phyloP scores from a whole-genome alignment of 2,329 filamentous ascomycete genomes.

The Fusarium ramigenum region DNA sequence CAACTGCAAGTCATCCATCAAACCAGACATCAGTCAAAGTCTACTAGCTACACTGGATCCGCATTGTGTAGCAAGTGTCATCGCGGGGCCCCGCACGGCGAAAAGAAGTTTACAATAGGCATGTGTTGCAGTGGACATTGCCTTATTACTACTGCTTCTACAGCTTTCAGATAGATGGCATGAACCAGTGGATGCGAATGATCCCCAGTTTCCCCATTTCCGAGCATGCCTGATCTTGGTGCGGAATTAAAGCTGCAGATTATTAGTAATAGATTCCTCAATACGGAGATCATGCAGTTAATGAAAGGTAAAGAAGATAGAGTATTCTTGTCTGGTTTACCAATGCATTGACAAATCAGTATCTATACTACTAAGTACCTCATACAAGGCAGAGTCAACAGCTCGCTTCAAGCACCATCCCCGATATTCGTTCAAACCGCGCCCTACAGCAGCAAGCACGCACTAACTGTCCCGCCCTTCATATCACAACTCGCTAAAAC shows the following conservation, averaged over 20 bases:
- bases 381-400: not conserved
- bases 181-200: not conserved
- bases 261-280: not conserved
- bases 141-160: not conserved
- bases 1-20: not conserved
- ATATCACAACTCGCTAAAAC: not conserved
- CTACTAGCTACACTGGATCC: not conserved
- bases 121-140: not conserved
- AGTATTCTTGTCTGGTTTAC: fast-evolving
- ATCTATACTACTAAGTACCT: fast-evolving
- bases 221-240: not conserved
- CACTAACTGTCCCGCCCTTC: not conserved
- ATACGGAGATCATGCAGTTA: not conserved
- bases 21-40: not conserved
- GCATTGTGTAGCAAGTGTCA: not conserved
- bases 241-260: not conserved
- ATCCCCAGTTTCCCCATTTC: not conserved
- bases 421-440: not conserved
- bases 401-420: not conserved
- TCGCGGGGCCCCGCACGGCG: not conserved
- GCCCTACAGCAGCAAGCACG: not conserved
- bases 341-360: not conserved
- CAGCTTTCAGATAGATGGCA: not conserved
- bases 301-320: not conserved
- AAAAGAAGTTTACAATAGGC: not conserved